Percentiles rank a stretch among this genome's conserved stretches.
Evolutionary conservation across 2,329 filamentous ascomycete genomes (phyloP).

Genomic region (Curvularia spicifera): DNA sequence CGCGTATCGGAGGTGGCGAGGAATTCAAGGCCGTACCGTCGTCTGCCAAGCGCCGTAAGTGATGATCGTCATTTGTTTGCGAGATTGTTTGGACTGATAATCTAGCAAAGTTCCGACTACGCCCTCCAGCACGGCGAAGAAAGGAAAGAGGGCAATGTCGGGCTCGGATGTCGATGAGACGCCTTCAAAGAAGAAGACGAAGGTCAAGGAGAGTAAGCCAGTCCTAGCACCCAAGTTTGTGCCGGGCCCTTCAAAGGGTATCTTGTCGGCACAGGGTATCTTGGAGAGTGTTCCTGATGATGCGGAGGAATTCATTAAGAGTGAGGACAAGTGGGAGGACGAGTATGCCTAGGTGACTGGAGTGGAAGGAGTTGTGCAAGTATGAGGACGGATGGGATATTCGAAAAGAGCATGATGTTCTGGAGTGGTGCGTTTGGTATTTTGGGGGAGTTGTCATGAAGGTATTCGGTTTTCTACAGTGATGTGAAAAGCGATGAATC

Average conservation of each 20-base stretch:
- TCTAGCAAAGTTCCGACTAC: neutral
- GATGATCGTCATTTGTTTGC: neutral
- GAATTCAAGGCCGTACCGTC: conserved; percentile 31
- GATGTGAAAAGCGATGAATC: neutral
- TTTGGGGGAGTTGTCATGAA: neutral
- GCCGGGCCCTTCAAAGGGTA: neutral
- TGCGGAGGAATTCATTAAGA: conserved; percentile 22
- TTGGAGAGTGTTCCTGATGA: conserved; percentile 17
- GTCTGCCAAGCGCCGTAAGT: conserved; percentile 35
- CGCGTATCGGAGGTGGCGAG: conserved; percentile 34
- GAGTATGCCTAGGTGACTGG: conserved; percentile 4
- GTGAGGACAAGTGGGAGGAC: conserved; percentile 17
- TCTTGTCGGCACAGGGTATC: neutral
- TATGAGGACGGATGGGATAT: too few species aligned
- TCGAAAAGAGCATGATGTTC: neutral
- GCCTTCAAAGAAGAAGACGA: neutral
- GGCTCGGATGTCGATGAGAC: conserved; percentile 16
- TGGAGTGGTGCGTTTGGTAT: neutral
- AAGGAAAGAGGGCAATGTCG: conserved; percentile 18
- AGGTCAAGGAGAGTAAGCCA: conserved; percentile 22
- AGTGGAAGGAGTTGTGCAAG: neutral
- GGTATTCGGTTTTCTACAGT: neutral
- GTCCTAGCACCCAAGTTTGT: conserved; percentile 25
- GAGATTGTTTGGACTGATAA: neutral
- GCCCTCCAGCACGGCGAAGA: conserved; percentile 9